Conservation (phyloP, 2,329 filamentous ascomycete genomes). For the Geoglossum cookeanum region DNA sequence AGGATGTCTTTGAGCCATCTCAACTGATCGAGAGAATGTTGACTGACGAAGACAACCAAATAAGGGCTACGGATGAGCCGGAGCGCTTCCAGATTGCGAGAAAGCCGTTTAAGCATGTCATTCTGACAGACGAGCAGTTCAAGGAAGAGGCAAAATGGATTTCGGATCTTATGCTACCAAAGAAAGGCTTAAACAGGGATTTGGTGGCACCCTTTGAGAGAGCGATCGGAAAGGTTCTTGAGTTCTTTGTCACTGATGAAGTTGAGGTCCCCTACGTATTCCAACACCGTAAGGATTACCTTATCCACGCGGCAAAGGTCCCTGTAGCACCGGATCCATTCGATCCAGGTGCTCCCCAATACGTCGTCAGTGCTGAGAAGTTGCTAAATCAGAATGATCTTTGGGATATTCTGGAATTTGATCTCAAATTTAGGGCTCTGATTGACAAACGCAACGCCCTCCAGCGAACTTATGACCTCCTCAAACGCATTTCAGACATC, state of each 20-base stretch:
- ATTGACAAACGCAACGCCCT: conserved; percentile 81
- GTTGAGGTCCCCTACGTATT: conserved; percentile 96
- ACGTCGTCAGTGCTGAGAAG: conserved; percentile 62
- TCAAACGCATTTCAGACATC: conserved; percentile 42
- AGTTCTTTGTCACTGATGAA: conserved; percentile 87
- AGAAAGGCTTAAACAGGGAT: conserved; percentile 56
- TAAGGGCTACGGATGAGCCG: conserved; percentile 74
- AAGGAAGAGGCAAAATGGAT: conserved; percentile 88
- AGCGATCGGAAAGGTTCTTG: conserved; percentile 76
- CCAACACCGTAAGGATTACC: conserved; percentile 92
- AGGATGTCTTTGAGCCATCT: conserved; percentile 95
- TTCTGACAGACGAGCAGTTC: conserved; percentile 67
- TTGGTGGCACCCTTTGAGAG: conserved; percentile 69
- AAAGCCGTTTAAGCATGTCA: conserved; percentile 67
- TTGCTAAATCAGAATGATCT: conserved; percentile 81
- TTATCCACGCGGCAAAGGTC: conserved; percentile 72
- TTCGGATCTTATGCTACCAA: conserved; percentile 70
- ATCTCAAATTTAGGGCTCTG: conserved; percentile 85
- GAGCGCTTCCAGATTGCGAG: conserved; percentile 88
- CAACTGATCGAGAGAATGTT: conserved; percentile 86
- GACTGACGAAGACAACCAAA: conserved; percentile 85
- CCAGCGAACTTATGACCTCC: conserved; percentile 55
- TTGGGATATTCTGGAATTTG: conserved; percentile 86
- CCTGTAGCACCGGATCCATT: conserved; percentile 40
- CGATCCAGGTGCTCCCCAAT: conserved; percentile 52